Evolutionary conservation across 2,329 filamentous ascomycete genomes (phyloP).

Genomic region (Helminthosporium solani): DNA sequence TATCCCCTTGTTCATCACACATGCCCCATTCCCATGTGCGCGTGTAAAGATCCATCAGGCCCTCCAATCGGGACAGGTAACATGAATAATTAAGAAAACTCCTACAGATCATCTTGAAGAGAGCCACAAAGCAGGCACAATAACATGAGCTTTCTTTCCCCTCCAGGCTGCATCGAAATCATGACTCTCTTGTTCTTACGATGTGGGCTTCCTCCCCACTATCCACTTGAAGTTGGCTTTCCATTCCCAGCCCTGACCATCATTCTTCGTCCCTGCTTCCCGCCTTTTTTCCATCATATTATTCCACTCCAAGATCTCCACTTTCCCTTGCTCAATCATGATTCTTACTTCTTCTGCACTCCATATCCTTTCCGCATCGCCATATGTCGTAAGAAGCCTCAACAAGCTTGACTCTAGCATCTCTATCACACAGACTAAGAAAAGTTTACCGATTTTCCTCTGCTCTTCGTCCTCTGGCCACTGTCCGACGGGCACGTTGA

Average conservation of each 20-base stretch:
- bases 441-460: constrained; percentile 35
- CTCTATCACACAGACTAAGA: constrained; percentile 38
- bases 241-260: constrained; percentile 32
- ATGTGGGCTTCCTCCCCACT: constrained; percentile 30
- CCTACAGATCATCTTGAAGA: neutral
- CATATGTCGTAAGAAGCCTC: constrained; percentile 31
- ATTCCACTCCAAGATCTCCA: constrained; percentile 31
- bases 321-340: constrained; percentile 23
- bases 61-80: too few relatives aligned
- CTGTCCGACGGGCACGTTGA: constrained; percentile 39
- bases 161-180: too few relatives aligned
- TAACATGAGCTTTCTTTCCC: too few relatives aligned
- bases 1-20: neutral
- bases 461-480: constrained; percentile 37
- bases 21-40: too few relatives aligned
- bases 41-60: too few relatives aligned
- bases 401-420: constrained; percentile 31
- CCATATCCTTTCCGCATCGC: constrained; percentile 30
- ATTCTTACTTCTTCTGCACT: constrained; percentile 27
- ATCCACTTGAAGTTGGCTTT: constrained; percentile 41
- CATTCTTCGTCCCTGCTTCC: constrained; percentile 20
- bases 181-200: neutral
- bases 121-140: too few relatives aligned
- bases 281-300: constrained; percentile 24
- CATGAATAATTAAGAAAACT: neutral